phyloP scores from a whole-genome alignment of 345 rosid species.

The Bruguiera sexangula region DNA sequence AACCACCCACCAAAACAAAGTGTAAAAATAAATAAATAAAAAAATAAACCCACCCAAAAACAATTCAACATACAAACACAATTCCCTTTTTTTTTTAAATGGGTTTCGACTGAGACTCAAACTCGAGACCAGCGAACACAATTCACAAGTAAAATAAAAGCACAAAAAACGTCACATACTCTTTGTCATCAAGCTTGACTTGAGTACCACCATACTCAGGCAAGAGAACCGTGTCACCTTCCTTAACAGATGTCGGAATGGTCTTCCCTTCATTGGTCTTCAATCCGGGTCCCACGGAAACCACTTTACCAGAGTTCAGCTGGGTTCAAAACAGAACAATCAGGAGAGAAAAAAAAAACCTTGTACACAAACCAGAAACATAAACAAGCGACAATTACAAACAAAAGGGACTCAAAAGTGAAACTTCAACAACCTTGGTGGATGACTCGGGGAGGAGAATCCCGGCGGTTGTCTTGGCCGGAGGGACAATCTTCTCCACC shows the following conservation, averaged over 20 bases:
- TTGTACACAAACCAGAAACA: neutral
- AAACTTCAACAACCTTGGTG: slow-evolving; percentile 35
- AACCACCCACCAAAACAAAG: neutral
- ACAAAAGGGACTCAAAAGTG: too few species aligned
- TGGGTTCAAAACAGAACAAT: slow-evolving; percentile 17
- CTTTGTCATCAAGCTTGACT: slow-evolving; percentile 78
- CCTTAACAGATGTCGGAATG: slow-evolving; percentile 64
- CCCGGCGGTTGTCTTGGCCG: slow-evolving; percentile 72
- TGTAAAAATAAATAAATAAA: neutral
- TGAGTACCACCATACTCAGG: slow-evolving; percentile 78
- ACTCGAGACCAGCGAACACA: neutral
- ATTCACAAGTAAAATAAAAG: too few species aligned
- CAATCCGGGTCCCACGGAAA: slow-evolving; percentile 73
- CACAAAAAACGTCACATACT: slow-evolving; percentile 30
- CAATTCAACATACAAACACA: neutral
- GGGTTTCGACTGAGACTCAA: too few species aligned
- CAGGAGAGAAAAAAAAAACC: neutral
- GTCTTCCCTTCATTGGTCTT: slow-evolving; percentile 55
- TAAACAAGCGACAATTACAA: neutral
- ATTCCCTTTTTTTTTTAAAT: too few species aligned
- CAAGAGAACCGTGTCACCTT: slow-evolving; percentile 85
- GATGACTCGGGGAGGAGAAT: slow-evolving; percentile 78
- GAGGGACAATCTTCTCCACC: slow-evolving; percentile 73
- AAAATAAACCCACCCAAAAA: neutral
- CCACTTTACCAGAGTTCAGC: slow-evolving; percentile 78